Evolutionary conservation across 139 green algal genomes (phyloP), one percentile per base, ranked within the genome.

Genomic region (Choricystis sp.): DNA sequence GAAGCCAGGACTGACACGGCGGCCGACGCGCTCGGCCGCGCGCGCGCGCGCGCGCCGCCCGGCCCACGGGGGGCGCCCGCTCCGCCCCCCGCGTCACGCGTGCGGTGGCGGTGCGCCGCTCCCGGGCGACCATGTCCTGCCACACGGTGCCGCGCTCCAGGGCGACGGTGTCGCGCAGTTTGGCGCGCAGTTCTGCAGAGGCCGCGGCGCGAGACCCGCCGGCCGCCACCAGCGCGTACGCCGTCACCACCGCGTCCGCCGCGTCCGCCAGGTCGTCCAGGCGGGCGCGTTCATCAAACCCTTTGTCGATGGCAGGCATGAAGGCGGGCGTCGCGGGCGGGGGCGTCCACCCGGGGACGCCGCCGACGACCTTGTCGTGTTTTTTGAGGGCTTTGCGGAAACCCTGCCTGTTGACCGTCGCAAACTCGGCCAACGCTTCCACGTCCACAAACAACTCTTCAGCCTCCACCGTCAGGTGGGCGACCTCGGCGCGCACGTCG

Each of bases 381-480:
- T 89, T 89, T 69, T 89, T 89, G 49, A 89, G 65, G 49, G 80
- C 75, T 69, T 83, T 86, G n/a, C 82, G 64, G 66, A 89, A 84
- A 26, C 82, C 82, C 26, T 79, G 74, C 29, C 69, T 64, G 73
- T 89, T 89, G 16, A 80, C 61, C n/a, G 77, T 56, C 9, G 81
- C 58, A 58, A 77, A 88, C 29, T 81, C 72, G 22, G 59, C 25
- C 26, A 87, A 72, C 63, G 76, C 72, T 56, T 77, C 66, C 20
- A 69, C 31, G n/a, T 68, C 4, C 26, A 77, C 72, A 63, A 72
- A 85, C 23, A 81, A 62, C 24, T 79, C 67, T 27, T 57, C 63
- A 19, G 74, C 60, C 40, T 65, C 23, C 16, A 14, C 5, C 2
- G 57, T 49, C 26, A 77, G 70, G 31, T 65, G 31, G 4, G 66